Base-by-base conservation (phyloP, 768 basidiomycete genomes). In the Boletus sp. region DNA sequence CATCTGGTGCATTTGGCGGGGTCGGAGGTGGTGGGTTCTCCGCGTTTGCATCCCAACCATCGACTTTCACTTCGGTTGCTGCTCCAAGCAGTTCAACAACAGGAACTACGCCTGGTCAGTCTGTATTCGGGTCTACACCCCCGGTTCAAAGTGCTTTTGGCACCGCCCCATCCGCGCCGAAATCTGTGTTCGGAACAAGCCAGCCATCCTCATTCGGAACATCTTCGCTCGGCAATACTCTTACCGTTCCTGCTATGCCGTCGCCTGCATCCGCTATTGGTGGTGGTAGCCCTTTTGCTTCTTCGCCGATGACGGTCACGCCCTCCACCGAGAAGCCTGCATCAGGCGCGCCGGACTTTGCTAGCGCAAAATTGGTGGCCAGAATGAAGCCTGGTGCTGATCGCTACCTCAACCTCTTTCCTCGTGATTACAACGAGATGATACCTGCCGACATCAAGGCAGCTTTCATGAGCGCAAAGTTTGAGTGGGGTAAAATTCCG, bases 401-500 rank as follows among this genome's bases (percentile, higher is more conserved):
- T 58, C 80, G 80, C 54, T 89, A 87, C 62, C 83, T 84, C 56
- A 62, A 54, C 33, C 65, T 79, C 28, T 74, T 91, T 33, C 88
- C 87, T 7, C 60, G 63, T n/a, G 78, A 85, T 61, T 92, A 91
- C 69, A 57, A 75, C 36, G 72, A 80, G 50, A 67, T 81, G 18
- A 61, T 90, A 28, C 87, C 90, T 2, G 65, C 73, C 47, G 65
- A 63, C 6, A 80, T 76, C 51, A 67, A 76, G 63, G 78, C 80
- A 7, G 84, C 84, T 40, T 90, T 90, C 63, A 65, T 74, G 59
- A 71, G 71, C 18, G 72, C 75, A 52, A 82, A 72, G 70, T 92
- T 91, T 63, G 83, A 83, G 64, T 87, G 82, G 78, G 83, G 85
- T 67, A 79, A 80, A 57, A 77, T 92, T 47, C 89, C 89, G 1